phyloP scores from a whole-genome alignment of 2,329 filamentous ascomycete species.

The Fusarium lateritium region DNA sequence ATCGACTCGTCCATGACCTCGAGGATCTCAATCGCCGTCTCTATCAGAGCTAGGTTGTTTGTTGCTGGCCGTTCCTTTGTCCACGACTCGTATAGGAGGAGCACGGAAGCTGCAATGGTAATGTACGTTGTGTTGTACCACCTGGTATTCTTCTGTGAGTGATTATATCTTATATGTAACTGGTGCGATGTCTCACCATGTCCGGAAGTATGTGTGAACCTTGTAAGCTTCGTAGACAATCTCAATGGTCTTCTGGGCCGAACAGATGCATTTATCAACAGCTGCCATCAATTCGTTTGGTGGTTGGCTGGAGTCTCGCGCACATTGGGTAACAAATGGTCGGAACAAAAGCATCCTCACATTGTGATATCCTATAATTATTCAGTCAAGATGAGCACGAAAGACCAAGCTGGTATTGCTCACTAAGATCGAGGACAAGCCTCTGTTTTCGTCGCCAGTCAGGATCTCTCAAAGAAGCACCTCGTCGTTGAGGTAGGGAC shows the following conservation, averaged over 20 bases:
- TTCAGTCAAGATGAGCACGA: background rate
- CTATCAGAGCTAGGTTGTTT: background rate
- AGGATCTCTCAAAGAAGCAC: constrained; percentile 9
- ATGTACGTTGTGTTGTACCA: constrained; percentile 27
- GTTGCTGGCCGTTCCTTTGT: background rate
- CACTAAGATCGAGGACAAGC: constrained; percentile 8
- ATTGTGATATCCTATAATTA: constrained; percentile 6
- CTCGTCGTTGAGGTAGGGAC: constrained; percentile 3
- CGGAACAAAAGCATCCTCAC: constrained; percentile 18
- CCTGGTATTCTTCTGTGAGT: background rate
- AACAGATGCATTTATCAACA: constrained; percentile 9
- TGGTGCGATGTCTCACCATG: background rate
- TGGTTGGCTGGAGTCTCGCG: background rate
- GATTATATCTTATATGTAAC: background rate
- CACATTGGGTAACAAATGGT: background rate
- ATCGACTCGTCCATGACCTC: constrained; percentile 21
- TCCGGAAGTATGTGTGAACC: constrained; percentile 18
- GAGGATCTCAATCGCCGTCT: constrained; percentile 10
- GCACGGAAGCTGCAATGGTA: constrained; percentile 8
- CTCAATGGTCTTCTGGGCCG: constrained; percentile 14
- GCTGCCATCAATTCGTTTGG: background rate
- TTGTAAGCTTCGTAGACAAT: constrained; percentile 14
- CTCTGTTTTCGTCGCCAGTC: constrained; percentile 21
- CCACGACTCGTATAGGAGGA: constrained; percentile 16
- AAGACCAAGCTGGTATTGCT: background rate